phyloP scores from a whole-genome alignment of 78 protist genomes.

The Emiliania huxleyi region DNA sequence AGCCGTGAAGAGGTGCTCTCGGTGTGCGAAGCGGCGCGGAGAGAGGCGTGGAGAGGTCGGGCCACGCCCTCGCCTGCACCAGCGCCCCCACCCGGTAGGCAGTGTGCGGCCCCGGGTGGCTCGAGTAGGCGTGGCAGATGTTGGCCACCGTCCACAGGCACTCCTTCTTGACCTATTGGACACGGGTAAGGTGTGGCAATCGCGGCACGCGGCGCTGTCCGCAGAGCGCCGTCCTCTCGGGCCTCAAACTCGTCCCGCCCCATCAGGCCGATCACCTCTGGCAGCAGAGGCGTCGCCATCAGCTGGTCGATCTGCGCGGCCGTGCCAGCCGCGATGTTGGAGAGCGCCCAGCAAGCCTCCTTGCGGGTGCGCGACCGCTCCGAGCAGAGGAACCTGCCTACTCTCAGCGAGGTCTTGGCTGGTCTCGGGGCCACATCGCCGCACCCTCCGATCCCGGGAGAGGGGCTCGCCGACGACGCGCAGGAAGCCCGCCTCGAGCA shows the following conservation, averaged over 20 bases:
- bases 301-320: neutral
- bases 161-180: conserved; percentile 1
- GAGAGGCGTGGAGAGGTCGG: neutral
- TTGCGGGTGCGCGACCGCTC: conserved; percentile 67
- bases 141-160: neutral
- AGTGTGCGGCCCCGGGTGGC: neutral
- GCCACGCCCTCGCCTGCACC: neutral
- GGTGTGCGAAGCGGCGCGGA: no score
- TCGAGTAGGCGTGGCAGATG: neutral
- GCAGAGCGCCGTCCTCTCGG: no score
- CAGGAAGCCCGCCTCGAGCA: conserved; percentile 54
- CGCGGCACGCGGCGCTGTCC: no score
- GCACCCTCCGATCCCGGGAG: no score
- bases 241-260: neutral
- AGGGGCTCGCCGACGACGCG: neutral
- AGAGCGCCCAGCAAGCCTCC: conserved; percentile 98
- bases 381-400: neutral
- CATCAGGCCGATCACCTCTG: neutral
- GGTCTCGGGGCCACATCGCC: no score
- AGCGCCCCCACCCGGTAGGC: neutral
- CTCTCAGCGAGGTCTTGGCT: no score
- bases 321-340: conserved; percentile 97
- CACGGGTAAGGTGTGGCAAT: no score
- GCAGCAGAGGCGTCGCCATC: neutral
- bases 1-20: no score